A percentile compares a stretch with the other conserved stretches of the same genome.
Evolutionary conservation across 352 stramenopile genomes (phyloP).

Genomic region (Pythium sp.): DNA sequence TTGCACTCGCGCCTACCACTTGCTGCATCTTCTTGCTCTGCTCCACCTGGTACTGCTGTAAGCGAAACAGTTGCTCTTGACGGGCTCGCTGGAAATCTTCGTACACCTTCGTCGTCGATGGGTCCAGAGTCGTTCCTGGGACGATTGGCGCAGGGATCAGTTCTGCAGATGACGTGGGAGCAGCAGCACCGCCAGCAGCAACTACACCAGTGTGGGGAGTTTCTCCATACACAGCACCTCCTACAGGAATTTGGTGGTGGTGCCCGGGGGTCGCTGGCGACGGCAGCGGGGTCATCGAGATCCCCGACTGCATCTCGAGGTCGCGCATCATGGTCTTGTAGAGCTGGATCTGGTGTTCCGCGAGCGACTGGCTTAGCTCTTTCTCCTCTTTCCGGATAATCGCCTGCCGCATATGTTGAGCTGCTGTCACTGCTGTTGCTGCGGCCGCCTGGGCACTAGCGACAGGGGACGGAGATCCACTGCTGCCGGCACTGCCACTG

Average conservation of each 20-base stretch:
- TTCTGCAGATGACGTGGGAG: slow-evolving; percentile 5
- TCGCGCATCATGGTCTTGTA: slow-evolving; percentile 43
- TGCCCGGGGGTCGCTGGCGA: slow-evolving; percentile 12
- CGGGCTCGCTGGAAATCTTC: slow-evolving; percentile 47
- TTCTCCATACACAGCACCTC: slow-evolving; percentile 17
- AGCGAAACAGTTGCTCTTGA: slow-evolving; percentile 42
- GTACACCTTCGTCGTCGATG: slow-evolving; percentile 7
- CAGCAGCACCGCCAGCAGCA: slow-evolving; percentile 16
- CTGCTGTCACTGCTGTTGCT: neutral
- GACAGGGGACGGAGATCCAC: neutral
- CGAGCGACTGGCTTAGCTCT: slow-evolving; percentile 18
- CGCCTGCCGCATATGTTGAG: slow-evolving; percentile 12
- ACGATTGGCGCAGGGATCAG: slow-evolving; percentile 7
- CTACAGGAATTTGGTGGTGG: slow-evolving; percentile 20
- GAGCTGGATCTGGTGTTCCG: slow-evolving; percentile 26
- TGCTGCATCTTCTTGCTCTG: slow-evolving; percentile 25
- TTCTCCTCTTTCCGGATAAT: slow-evolving; percentile 9
- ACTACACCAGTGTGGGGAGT: slow-evolving; percentile 13
- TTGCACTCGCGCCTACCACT: neutral
- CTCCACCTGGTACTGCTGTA: slow-evolving; percentile 57
- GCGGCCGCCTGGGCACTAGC: neutral
- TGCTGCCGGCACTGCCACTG: neutral
- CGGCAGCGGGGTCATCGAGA: slow-evolving; percentile 7
- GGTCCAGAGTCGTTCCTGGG: neutral
- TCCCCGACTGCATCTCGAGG: slow-evolving; percentile 33